Evolutionary conservation across 1,284 basidiomycete species (phyloP).

Genomic region (Volvariella surrecta): DNA sequence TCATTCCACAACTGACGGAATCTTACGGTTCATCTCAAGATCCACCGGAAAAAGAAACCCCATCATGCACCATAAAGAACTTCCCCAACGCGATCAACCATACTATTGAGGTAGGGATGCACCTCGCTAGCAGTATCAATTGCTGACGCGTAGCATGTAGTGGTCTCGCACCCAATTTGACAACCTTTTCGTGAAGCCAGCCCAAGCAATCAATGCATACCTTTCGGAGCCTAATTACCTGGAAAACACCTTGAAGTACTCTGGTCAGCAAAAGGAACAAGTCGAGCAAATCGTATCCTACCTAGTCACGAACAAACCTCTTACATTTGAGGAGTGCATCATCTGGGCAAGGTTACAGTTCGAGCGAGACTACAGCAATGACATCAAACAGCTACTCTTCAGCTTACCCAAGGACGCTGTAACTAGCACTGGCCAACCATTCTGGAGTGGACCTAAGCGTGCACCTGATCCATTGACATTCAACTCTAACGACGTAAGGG

Average conservation of each 20-base stretch:
- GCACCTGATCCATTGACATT: conserved; percentile 93
- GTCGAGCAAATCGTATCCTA: conserved; percentile 87
- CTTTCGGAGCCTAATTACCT: conserved; percentile 96
- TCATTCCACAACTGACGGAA: conserved; percentile 93
- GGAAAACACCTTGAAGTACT: conserved; percentile 85
- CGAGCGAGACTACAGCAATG: conserved; percentile 91
- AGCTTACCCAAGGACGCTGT: conserved; percentile 92
- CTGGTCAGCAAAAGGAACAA: conserved; percentile 87
- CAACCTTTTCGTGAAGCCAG: conserved; percentile 88
- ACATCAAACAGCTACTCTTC: conserved; percentile 89
- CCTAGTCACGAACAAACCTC: conserved; percentile 87
- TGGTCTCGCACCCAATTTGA: conserved; percentile 97
- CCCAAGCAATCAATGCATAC: conserved; percentile 93
- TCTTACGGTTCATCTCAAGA: conserved; percentile 99
- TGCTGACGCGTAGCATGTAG: conserved; percentile 27
- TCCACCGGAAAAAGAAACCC: conserved; percentile 97
- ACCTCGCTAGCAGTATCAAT: not conserved
- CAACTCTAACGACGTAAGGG: conserved; percentile 75
- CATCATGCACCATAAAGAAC: conserved; percentile 98
- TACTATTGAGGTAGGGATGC: conserved; percentile 78
- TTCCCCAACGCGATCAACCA: conserved; percentile 99
- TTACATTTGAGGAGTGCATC: conserved; percentile 97
- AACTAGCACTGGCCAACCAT: conserved; percentile 87
- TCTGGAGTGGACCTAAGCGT: conserved; percentile 97
- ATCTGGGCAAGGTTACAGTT: conserved; percentile 96